Base-by-base conservation (phyloP, 257 asterid species). In the Jacaranda mimosifolia region DNA sequence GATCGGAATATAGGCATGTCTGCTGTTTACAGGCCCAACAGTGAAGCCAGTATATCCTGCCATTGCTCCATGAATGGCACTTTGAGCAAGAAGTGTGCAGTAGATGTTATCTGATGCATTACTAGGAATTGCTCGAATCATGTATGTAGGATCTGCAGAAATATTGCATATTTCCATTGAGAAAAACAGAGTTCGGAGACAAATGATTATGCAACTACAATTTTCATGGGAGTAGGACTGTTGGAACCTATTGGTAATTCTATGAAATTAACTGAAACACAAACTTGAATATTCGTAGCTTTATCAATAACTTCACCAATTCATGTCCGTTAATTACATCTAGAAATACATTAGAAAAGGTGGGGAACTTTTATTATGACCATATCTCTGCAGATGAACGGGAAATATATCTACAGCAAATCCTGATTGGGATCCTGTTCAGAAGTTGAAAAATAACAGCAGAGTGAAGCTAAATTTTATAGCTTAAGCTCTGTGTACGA, bases 51-150 rank as follows among this genome's bases (percentile, higher is more conserved):
- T 92, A 70, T 77, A 94, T 58, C 99, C 99, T 14, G 97, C 98
- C 99, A 94, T 92, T 77, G 98, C 97, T 83, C 99, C 99, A 83
- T 92, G 98, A 53, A 94, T 88, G 57, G 98, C 99, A 82, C 90
- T 94, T 58, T 94, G 97, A 72, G 99, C 97, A 81, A 94, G 97
- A 87, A 94, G 99, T 39, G 99, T 89, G 89, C 99, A 94, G 84
- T 94, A 94, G 80, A 94, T 86, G 84, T 94, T 94, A 80, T 94
- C 98, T 14, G 97, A 94, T 75, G 96, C 98, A 79, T 92, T 92
- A 84, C 98, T 94, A 9, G 98, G 98, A 83, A 94, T 85, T 45
- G 99, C 99, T 76, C 99, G 91, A 79, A 94, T 92, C 98, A 94
- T 94, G 87, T 94, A 94, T 7, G 98, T 94, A 15, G 99, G 99